Evolutionary conservation across 352 stramenopile genomes (phyloP), one percentile per base, ranked within the genome.

Genomic region (Phytophthora chlamydospora): DNA sequence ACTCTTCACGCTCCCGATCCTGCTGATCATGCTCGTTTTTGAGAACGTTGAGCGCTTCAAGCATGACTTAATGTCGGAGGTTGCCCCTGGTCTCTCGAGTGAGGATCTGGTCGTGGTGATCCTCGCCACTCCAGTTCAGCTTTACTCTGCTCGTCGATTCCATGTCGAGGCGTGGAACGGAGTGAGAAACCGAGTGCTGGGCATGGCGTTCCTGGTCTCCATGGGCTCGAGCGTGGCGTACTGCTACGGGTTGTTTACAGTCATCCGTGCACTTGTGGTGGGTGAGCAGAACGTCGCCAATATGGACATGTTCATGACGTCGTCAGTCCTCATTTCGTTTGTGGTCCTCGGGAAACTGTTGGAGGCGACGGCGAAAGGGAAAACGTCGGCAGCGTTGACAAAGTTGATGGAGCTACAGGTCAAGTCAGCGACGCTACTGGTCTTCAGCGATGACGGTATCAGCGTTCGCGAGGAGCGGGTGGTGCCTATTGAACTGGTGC

Each of bases 291-390:
- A 71, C 29, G 69, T 94, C 8, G 52, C 72, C 12, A 78, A 72
- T 27, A 57, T 79, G n/a, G 81, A 96, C 67, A 96, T 98, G 73
- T 99, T 99, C 71, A 98, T 99, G 82, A 99, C 97, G 3, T 95
- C 92, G 13, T 86, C 96, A 2, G 95, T 99, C 63, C 80, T 99
- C 16, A 93, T 99, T 45, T 86, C 93, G 27, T 99, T 99, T 66
- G 97, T 99, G 21, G 67, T 99, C 9, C 58, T 99, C 1, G 98
- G 98, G 36, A 99, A 99, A 71, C 98, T 90, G 51, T 72, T 99
- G 32, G 95, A 98, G 62, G 76, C 85, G 0, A 88, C 91, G 56
- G 95, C 94, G 0, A 97, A 98, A 68, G 88, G 83, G 6, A 90
- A 92, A 50, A 99, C 97, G 11, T 96, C 84, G 4, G 83, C 97